Base-by-base conservation (phyloP, 345 rosid genomes). In the Salix koriyanagi region DNA sequence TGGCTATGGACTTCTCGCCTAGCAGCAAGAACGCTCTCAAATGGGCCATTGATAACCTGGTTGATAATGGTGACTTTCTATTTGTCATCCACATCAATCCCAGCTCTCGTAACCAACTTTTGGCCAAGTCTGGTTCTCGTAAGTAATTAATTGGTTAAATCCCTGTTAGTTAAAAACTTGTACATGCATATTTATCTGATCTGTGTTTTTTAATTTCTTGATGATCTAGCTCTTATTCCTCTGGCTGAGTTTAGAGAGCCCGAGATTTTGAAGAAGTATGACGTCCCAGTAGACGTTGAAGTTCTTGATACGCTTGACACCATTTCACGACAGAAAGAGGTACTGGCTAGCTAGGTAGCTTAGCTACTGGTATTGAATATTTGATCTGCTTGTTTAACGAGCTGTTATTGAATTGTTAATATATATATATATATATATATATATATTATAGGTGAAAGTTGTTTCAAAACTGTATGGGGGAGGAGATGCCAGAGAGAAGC, bases 401-500 rank as follows among this genome's bases (percentile, higher is more conserved):
- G 37, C 15, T 18, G 12, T 14, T 18, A 28, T 5, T 25, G 6
- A 4, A 21, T 18, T 19, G 15, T 14, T 28, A 60, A 4, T 34
- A 34, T 34, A 34, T 34, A 32, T 32, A 32, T 32, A 34, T 34
- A 32, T 32, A 32, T 32, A 32, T 32, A 32, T 32, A 32, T 32
- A 34, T 34, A 34, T 34, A 5, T 34, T 32, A 34, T 60, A 92
- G 98, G 91, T 84, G 65, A 87, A 75, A 2, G 75, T 92, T 16
- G 87, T 92, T 37, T 68, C 96, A 48, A 96, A 96, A 65, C 54
- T 94, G 34, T 96, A 96, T 80, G 79, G 82, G 82, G 91, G 94
- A 94, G 99, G 97, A 72, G 97, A 96, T 65, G 90, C 98, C 3
- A 91, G 99, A 75, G 99, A 96, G 79, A 89, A 84, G 84, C 81